These are phyloP conservation scores for Dioszegia aurantiaca DNA, from an alignment of 768 basidiomycete genomes.

Conservation along the genomic window DNA sequence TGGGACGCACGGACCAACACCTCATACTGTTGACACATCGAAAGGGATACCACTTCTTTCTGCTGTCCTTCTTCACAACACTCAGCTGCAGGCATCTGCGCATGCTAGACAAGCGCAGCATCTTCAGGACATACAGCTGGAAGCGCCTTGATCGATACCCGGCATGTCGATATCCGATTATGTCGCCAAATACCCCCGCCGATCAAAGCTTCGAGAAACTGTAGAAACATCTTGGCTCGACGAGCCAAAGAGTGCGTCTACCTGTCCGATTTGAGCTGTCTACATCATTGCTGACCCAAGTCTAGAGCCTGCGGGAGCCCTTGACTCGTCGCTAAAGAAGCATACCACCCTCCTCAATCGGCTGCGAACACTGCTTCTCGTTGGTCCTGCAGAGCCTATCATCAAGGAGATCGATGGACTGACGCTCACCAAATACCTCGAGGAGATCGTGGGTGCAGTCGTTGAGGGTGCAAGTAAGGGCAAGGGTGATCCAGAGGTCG, in stretches of 20 bases:
- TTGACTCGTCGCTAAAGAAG: slow-evolving; percentile 92
- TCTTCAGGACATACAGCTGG: too few species aligned
- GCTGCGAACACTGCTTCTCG: slow-evolving; percentile 72
- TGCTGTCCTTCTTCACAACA: too few species aligned
- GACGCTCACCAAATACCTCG: slow-evolving; percentile 90
- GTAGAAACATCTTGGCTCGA: slow-evolving; percentile 48
- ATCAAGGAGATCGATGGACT: slow-evolving; percentile 88
- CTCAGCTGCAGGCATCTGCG: too few species aligned
- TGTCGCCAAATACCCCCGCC: slow-evolving; percentile 42
- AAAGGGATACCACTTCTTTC: too few species aligned
- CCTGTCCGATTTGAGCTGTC: not conserved
- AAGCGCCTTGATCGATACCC: not conserved
- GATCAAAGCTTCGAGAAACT: slow-evolving; percentile 35
- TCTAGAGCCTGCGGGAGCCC: slow-evolving; percentile 64
- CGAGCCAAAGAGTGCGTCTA: slow-evolving; percentile 42
- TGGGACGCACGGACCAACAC: too few species aligned
- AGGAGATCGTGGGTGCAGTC: slow-evolving; percentile 83
- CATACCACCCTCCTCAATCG: slow-evolving; percentile 95
- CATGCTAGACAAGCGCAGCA: too few species aligned
- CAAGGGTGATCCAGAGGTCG: slow-evolving; percentile 88
- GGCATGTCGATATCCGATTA: slow-evolving; percentile 50
- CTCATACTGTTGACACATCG: too few species aligned
- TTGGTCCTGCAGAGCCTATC: slow-evolving; percentile 63
- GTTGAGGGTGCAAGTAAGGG: slow-evolving; percentile 81
- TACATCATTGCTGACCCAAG: not conserved